These are phyloP conservation scores for Puccinia sorghi DNA, from an alignment of 1,284 basidiomycete species.

Conservation along the genomic window DNA sequence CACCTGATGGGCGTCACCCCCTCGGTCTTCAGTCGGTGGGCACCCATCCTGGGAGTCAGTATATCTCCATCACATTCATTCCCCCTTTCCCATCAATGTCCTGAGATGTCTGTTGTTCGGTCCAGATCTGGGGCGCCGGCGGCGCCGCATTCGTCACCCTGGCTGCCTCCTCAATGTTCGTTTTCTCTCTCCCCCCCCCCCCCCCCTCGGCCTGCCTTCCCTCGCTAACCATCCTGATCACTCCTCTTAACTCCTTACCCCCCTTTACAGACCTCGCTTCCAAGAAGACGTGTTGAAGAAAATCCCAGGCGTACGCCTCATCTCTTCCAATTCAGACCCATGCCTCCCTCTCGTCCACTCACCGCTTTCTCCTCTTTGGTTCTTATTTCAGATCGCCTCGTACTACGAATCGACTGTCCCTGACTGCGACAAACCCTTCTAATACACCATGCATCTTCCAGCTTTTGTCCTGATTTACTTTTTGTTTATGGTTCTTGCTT, in stretches of 20 bases:
- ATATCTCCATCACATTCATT: neutral
- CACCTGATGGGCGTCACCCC: conserved; percentile 40
- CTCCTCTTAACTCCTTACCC: neutral
- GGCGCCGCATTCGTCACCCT: conserved; percentile 25
- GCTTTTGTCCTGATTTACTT: neutral
- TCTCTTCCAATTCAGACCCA: neutral
- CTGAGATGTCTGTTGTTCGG: neutral
- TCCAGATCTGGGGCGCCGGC: conserved; percentile 38
- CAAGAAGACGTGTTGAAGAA: conserved; percentile 46
- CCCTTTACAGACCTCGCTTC: conserved; percentile 28
- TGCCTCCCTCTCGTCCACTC: neutral
- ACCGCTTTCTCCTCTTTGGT: neutral
- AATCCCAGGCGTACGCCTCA: conserved; percentile 24
- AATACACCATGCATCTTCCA: neutral
- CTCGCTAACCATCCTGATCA: neutral
- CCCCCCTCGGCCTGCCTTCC: neutral
- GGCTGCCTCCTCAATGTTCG: conserved; percentile 44
- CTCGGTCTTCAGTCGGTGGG: conserved; percentile 19
- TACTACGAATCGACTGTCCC: conserved; percentile 44
- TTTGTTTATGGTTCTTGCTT: neutral
- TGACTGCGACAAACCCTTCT: conserved; percentile 48
- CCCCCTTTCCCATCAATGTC: neutral
- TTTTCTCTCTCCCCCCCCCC: neutral
- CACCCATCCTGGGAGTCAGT: conserved; percentile 38
- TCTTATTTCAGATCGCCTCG: conserved; percentile 24